phyloP scores from a whole-genome alignment of 2,329 filamentous ascomycete species.

The Penicillium sp. region DNA sequence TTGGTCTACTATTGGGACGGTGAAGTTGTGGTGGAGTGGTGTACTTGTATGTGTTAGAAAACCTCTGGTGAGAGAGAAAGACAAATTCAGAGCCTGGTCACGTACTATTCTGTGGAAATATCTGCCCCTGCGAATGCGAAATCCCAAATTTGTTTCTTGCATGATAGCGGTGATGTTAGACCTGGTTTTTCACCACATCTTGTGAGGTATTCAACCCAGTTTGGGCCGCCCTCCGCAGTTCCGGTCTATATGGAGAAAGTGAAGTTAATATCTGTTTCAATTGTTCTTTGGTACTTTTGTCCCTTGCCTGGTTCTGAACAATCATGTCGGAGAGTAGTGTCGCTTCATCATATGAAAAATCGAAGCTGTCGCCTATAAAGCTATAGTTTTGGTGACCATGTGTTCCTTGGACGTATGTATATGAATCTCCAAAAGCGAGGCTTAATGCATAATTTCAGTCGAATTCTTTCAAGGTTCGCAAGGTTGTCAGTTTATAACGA shows the following conservation, averaged over 20 bases:
- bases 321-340: constrained; percentile 51
- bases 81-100: neutral
- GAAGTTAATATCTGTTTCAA: neutral
- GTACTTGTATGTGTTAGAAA: constrained; percentile 32
- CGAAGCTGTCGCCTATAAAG: constrained; percentile 56
- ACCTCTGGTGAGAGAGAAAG: too few species aligned
- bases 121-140: constrained; percentile 58
- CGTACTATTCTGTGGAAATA: constrained; percentile 45
- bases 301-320: constrained; percentile 47
- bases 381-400: constrained; percentile 52
- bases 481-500: neutral
- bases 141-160: constrained; percentile 54
- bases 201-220: constrained; percentile 57
- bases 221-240: constrained; percentile 55
- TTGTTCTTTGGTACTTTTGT: neutral
- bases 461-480: neutral
- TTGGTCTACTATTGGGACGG: constrained; percentile 52
- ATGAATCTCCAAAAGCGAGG: constrained; percentile 35
- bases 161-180: constrained; percentile 44
- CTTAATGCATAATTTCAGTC: constrained; percentile 3
- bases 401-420: constrained; percentile 54
- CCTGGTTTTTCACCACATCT: constrained; percentile 50
- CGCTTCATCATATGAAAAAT: constrained; percentile 47
- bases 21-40: constrained; percentile 53
- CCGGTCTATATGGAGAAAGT: constrained; percentile 35